Conservation (phyloP, 805 yeast genomes). For the Myxozyma mucilagina region DNA sequence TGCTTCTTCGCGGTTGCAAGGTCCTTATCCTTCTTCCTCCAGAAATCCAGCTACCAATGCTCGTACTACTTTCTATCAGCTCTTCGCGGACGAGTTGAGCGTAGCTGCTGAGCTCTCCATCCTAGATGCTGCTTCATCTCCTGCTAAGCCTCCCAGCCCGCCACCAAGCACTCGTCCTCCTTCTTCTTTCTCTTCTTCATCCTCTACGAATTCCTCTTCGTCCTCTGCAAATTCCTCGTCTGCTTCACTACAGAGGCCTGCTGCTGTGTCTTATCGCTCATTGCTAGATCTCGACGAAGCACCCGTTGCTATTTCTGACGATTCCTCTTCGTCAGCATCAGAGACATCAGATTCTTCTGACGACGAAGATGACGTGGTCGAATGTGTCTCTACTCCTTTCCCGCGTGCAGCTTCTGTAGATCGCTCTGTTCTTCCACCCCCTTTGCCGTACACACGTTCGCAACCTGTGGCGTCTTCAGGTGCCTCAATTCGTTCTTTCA, state of each 20-base stretch:
- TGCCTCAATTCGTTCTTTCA: conserved; percentile 28
- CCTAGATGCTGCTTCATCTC: conserved; percentile 11
- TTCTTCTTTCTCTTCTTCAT: too few relatives aligned
- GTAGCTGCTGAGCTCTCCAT: conserved; percentile 19
- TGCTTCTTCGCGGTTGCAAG: conserved; percentile 1
- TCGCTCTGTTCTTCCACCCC: conserved; percentile 23
- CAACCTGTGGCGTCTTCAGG: conserved; percentile 18
- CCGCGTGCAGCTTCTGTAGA: neutral
- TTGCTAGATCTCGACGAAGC: conserved; percentile 16
- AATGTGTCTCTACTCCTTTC: neutral
- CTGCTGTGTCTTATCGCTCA: conserved; percentile 15
- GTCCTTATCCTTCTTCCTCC: neutral
- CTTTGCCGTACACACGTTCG: conserved; percentile 4
- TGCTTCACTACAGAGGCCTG: conserved; percentile 2
- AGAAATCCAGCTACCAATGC: neutral
- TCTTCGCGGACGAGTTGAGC: conserved; percentile 21
- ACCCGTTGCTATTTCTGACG: neutral
- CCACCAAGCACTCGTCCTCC: too few relatives aligned
- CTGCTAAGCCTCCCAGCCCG: conserved; percentile 13
- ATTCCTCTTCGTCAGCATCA: neutral
- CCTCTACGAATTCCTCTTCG: neutral
- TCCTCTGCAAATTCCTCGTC: conserved; percentile 1
- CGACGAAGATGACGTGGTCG: conserved; percentile 1
- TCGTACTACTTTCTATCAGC: conserved; percentile 24
- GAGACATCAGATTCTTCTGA: conserved; percentile 12